phyloP scores from a whole-genome alignment of 768 basidiomycete species.

The Phanerochaete sordida region DNA sequence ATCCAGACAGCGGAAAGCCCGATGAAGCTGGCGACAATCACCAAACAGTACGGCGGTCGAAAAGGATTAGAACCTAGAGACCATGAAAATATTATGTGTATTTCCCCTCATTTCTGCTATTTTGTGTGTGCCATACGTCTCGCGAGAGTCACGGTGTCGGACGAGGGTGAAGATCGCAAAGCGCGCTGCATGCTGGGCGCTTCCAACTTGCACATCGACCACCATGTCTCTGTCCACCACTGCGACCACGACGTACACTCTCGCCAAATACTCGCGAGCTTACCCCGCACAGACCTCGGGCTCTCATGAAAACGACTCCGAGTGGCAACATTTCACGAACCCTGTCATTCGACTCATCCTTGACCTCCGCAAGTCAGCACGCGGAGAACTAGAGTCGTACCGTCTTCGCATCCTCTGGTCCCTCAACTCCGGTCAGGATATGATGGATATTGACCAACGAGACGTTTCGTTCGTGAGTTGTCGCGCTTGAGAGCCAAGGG shows the following conservation, averaged over 20 bases:
- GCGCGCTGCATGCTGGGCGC: background rate
- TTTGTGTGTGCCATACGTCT: too few relatives aligned
- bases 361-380: constrained; percentile 49
- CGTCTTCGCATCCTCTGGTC: constrained; percentile 64
- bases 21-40: too few relatives aligned
- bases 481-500: background rate
- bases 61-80: too few relatives aligned
- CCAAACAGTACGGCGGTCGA: too few relatives aligned
- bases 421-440: constrained; percentile 35
- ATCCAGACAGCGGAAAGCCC: too few relatives aligned
- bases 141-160: too few relatives aligned
- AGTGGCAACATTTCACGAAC: constrained; percentile 81
- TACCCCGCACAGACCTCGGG: constrained; percentile 36
- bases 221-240: constrained; percentile 52
- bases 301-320: constrained; percentile 29
- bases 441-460: constrained; percentile 39
- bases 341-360: constrained; percentile 61
- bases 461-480: constrained; percentile 63
- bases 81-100: too few relatives aligned
- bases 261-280: constrained; percentile 68
- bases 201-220: background rate
- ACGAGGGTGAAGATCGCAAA: too few relatives aligned
- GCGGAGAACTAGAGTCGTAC: constrained; percentile 55
- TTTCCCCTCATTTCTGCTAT: too few relatives aligned
- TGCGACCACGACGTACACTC: constrained; percentile 50